Evolutionary conservation across 495 filamentous ascomycete genomes (phyloP), one percentile per base, ranked within the genome.

Genomic region (Daldinia concentrica): DNA sequence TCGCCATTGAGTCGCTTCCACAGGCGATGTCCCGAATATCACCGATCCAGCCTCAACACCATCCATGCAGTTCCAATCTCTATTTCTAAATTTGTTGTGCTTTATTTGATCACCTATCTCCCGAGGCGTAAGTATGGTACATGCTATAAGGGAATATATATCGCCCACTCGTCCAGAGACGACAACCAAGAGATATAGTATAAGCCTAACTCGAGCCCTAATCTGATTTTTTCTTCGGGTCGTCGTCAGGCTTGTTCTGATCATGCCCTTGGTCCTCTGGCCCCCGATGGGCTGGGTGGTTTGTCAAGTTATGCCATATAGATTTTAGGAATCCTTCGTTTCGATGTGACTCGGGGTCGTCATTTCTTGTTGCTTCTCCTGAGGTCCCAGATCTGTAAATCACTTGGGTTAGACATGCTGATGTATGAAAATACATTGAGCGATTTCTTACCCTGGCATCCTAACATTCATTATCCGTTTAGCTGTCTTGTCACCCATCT

Each of bases 401-500:
- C 41, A 32, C 1, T 22, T 29, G 30, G 29, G 22, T 64, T 41
- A 73, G 70, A 27, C 32, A 45, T 12, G 22, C 22, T 50, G 32
- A 24, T 14, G 30, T 22, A 9, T 41, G 3, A 22, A 32, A 37
- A 3, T 29, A 45, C 0, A 59, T 29, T 11, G 8, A 36, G 3
- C 11, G 37, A 19, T 52, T 19, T 26, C 79, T 81, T 74, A 80
- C 79, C 67, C 71, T 22, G 72, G 66, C 77, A 77, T 82, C 54
- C 76, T 76, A 15, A 83, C 61, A 64, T 81, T 93, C 94, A 98
- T 98, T 45, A 95, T 88, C 48, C 96, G 87, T 78, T 90, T 93
- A n/a, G 95, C 95, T 17, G 87, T 92, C 80, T 93, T 91, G 77
- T 99, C 95, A 12, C 87, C 88, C 85, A 98, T 88, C 83, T 99